phyloP scores from a whole-genome alignment of 768 basidiomycete species.

The Rubroboletus satanas region DNA sequence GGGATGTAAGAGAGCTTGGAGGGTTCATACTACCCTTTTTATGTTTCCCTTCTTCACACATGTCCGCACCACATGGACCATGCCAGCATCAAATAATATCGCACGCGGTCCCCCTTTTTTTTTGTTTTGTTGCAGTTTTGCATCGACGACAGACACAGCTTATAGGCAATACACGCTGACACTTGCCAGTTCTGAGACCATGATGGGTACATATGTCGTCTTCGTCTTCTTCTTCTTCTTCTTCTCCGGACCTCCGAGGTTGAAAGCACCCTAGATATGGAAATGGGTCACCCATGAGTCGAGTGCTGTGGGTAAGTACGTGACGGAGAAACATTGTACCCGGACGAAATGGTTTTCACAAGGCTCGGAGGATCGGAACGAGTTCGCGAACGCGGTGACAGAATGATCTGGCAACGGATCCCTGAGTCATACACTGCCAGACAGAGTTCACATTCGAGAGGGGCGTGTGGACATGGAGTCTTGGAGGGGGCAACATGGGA shows the following conservation, averaged over 20 bases:
- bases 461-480: background rate
- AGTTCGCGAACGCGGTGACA: background rate
- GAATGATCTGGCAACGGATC: background rate
- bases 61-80: conserved; percentile 11
- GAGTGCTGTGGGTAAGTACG: conserved; percentile 2
- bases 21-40: conserved; percentile 3
- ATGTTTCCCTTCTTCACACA: conserved; percentile 10
- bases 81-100: background rate
- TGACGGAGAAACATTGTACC: conserved; percentile 8
- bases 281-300: background rate
- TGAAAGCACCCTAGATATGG: conserved; percentile 3
- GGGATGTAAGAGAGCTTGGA: background rate
- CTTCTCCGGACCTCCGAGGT: conserved; percentile 18
- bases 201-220: conserved; percentile 6
- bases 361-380: conserved; percentile 15
- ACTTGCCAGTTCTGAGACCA: background rate
- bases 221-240: background rate
- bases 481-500: background rate
- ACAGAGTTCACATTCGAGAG: background rate
- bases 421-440: background rate
- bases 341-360: conserved; percentile 2
- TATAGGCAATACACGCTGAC: conserved; percentile 1
- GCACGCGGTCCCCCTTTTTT: conserved; percentile 10
- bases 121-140: too few relatives aligned
- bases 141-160: conserved; percentile 4